phyloP scores from a whole-genome alignment of 169 alveolate genomes.

The Eimeria acervulina region DNA sequence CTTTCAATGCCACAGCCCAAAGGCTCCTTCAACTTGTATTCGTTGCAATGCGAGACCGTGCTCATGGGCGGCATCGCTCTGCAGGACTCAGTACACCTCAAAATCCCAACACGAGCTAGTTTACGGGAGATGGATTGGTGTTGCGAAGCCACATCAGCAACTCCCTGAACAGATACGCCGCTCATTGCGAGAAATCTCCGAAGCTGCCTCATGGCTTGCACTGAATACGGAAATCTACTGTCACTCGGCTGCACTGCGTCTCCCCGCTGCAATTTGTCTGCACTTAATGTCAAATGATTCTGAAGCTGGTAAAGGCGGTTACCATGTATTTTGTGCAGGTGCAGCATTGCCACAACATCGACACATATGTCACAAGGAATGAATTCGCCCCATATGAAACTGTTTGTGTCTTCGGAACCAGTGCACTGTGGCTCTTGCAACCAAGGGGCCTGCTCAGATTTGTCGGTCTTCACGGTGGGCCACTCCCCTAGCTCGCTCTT shows the following conservation, averaged over 20 bases:
- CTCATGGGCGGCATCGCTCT: conserved; percentile 50
- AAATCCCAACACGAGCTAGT: background rate
- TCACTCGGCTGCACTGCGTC: background rate
- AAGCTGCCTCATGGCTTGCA: background rate
- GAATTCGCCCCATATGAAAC: conserved; percentile 72
- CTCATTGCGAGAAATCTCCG: background rate
- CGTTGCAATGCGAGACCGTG: background rate
- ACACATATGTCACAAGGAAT: conserved; percentile 74
- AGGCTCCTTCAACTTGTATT: background rate
- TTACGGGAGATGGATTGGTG: conserved; percentile 16
- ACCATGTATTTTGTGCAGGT: conserved; percentile 36
- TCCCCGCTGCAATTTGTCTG: background rate
- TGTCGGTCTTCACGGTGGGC: background rate
- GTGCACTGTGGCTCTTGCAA: background rate
- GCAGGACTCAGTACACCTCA: conserved; percentile 23
- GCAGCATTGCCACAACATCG: conserved; percentile 66
- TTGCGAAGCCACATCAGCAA: conserved; percentile 62
- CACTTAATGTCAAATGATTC: background rate
- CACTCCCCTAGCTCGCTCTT: conserved; percentile 36
- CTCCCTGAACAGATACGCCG: conserved; percentile 64
- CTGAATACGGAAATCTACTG: background rate
- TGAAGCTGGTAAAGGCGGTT: conserved; percentile 33
- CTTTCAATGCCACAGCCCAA: conserved; percentile 38
- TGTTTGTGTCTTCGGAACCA: background rate
- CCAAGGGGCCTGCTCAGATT: conserved; percentile 12